phyloP scores from a whole-genome alignment of 2,329 filamentous ascomycete genomes.

The Pezicula rhizophila region DNA sequence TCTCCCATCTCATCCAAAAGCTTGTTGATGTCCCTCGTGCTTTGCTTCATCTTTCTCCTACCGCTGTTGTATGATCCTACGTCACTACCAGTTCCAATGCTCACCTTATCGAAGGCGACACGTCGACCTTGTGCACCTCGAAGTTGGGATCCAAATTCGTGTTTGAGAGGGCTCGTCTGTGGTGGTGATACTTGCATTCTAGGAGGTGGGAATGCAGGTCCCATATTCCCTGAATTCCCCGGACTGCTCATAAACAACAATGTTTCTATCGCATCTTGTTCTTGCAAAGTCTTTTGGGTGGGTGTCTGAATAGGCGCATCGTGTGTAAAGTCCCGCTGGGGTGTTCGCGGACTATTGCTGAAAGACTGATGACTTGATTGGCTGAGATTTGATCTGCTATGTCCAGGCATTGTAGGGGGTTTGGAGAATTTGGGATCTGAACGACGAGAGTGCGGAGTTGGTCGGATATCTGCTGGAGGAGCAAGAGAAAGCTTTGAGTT shows the following conservation, averaged over 20 bases:
- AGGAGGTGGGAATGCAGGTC: constrained; percentile 45
- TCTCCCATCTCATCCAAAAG: constrained; percentile 27
- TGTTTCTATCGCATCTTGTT: constrained; percentile 77
- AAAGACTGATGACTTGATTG: constrained; percentile 19
- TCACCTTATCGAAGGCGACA: constrained; percentile 20
- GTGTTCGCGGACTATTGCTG: constrained; percentile 21
- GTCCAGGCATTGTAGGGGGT: constrained; percentile 20
- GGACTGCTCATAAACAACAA: constrained; percentile 78
- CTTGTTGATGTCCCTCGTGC: constrained; percentile 21
- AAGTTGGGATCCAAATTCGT: constrained; percentile 21
- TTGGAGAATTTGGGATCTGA: constrained; percentile 25
- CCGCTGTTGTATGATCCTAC: constrained; percentile 1
- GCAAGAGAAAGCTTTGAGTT: constrained; percentile 31
- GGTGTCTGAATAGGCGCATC: constrained; percentile 47
- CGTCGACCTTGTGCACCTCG: constrained; percentile 14
- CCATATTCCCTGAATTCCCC: constrained; percentile 61
- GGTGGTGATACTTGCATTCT: constrained; percentile 21
- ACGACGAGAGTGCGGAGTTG: constrained; percentile 20
- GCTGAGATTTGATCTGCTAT: constrained; percentile 12
- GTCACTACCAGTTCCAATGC: constrained; percentile 4
- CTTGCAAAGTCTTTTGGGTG: constrained; percentile 60
- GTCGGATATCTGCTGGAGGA: constrained; percentile 32
- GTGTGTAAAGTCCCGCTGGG: constrained; percentile 15
- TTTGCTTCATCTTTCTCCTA: constrained; percentile 7
- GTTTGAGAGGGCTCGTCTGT: constrained; percentile 23